Conservation (phyloP, 1,284 basidiomycete genomes). For the Boletus semigastroideus region DNA sequence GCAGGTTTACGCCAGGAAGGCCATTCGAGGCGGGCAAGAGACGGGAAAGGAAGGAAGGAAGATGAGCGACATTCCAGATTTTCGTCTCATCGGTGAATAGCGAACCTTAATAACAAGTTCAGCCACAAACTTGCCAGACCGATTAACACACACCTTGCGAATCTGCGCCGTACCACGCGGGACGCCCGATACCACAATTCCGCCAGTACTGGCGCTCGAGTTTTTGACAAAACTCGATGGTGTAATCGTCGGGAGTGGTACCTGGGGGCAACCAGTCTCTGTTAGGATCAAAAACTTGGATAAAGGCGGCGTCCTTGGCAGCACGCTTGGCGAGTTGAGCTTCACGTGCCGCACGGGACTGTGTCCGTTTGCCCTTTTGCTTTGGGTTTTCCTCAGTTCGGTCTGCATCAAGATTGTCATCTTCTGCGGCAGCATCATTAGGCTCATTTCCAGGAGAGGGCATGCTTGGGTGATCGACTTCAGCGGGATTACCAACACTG, state of each 20-base stretch:
- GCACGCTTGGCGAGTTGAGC: conserved; percentile 54
- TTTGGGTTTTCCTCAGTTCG: conserved; percentile 38
- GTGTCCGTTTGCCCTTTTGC: conserved; percentile 44
- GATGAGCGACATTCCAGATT: conserved; percentile 90
- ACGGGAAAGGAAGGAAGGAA: conserved; percentile 86
- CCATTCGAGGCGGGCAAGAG: conserved; percentile 70
- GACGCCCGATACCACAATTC: conserved; percentile 81
- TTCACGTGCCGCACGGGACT: conserved; percentile 51
- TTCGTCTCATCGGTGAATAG: conserved; percentile 82
- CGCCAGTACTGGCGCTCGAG: conserved; percentile 94
- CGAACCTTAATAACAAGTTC: conserved; percentile 53
- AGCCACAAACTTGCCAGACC: background rate
- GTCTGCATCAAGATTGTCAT: conserved; percentile 13
- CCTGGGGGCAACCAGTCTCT: conserved; percentile 77
- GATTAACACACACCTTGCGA: conserved; percentile 63
- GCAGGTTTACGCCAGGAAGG: conserved; percentile 94
- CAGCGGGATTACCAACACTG: conserved; percentile 23
- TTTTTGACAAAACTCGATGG: conserved; percentile 80
- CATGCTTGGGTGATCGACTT: conserved; percentile 6
- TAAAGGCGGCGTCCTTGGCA: conserved; percentile 60
- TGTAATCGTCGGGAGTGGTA: conserved; percentile 74
- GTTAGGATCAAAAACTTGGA: conserved; percentile 68
- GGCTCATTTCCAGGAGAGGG: conserved; percentile 5
- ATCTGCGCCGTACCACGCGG: conserved; percentile 97
- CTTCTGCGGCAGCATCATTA: conserved; percentile 14